These are phyloP conservation scores for Bonia amplexicaulis DNA, from an alignment of 176 grass and related monocot species.

Conservation along the genomic window DNA sequence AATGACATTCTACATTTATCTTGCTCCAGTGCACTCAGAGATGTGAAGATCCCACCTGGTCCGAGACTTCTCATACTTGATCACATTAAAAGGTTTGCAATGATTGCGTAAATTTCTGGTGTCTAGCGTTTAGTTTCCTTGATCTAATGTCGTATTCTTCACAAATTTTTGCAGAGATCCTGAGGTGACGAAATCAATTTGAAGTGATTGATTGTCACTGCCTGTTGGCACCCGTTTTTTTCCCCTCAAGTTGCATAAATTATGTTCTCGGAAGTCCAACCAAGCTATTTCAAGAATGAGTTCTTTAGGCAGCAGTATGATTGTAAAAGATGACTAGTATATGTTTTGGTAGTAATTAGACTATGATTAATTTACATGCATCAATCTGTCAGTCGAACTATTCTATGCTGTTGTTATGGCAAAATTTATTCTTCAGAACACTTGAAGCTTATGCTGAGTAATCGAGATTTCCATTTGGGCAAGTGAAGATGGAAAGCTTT, in stretches of 20 bases:
- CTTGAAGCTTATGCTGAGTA: not conserved
- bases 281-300: constrained; percentile 9
- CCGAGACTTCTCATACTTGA: constrained; percentile 95
- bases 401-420: not conserved
- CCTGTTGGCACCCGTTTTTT: not conserved
- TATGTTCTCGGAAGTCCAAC: not conserved
- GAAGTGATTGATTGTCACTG: constrained; percentile 9
- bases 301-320: constrained; percentile 15
- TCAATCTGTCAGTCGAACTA: not conserved
- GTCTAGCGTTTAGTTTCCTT: not conserved
- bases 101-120: not conserved
- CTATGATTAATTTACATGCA: constrained; percentile 9
- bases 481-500: not conserved
- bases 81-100: constrained; percentile 79
- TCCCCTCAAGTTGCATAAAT: constrained; percentile 3
- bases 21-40: constrained; percentile 83
- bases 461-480: not conserved
- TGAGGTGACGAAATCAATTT: constrained; percentile 43
- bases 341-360: constrained; percentile 30
- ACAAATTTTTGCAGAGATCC: constrained; percentile 51
- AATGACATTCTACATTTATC: not conserved
- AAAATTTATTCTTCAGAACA: not conserved
- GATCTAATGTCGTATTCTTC: constrained; percentile 4
- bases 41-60: constrained; percentile 91
- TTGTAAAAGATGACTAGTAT: constrained; percentile 9